Conservation (phyloP, 2,329 filamentous ascomycete species). For the Cyphellophora europaea region DNA sequence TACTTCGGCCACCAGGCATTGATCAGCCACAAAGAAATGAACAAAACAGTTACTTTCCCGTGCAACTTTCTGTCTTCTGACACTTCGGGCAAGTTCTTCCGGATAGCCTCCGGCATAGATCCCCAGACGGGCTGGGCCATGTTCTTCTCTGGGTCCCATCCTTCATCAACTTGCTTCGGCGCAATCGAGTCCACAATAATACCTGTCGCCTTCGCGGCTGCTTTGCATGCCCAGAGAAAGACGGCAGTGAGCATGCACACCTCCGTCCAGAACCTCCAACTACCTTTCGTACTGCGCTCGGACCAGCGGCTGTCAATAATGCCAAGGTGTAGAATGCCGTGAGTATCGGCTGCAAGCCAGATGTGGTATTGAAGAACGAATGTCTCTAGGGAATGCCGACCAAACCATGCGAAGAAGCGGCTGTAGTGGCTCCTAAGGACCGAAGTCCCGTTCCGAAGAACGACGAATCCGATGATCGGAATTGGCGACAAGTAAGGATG, state of each 20-base stretch:
- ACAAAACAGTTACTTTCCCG: too few species aligned
- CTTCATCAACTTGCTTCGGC: too few species aligned
- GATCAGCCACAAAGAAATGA: too few species aligned
- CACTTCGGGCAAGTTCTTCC: too few species aligned
- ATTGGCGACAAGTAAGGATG: constrained; percentile 47
- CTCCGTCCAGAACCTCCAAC: constrained; percentile 1
- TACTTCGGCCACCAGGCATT: too few species aligned
- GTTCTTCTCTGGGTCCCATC: too few species aligned
- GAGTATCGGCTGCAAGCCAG: constrained; percentile 51
- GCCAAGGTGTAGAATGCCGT: constrained; percentile 37
- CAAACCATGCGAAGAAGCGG: constrained; percentile 43
- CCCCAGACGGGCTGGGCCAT: too few species aligned
- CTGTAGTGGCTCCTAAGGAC: constrained; percentile 36
- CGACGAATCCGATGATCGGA: constrained; percentile 43
- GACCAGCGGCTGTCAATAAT: constrained; percentile 7
- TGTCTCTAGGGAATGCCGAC: constrained; percentile 48
- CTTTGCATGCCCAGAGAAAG: constrained; percentile 35
- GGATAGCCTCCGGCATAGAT: too few species aligned
- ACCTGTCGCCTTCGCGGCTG: constrained; percentile 26
- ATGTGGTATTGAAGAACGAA: constrained; percentile 54
- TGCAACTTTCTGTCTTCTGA: too few species aligned
- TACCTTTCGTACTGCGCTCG: neutral
- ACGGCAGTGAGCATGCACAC: constrained; percentile 27
- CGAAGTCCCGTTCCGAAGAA: constrained; percentile 41
- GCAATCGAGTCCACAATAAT: constrained; percentile 10